Conservation (phyloP, 2,329 filamentous ascomycete genomes). For the Cytospora schulzeri region DNA sequence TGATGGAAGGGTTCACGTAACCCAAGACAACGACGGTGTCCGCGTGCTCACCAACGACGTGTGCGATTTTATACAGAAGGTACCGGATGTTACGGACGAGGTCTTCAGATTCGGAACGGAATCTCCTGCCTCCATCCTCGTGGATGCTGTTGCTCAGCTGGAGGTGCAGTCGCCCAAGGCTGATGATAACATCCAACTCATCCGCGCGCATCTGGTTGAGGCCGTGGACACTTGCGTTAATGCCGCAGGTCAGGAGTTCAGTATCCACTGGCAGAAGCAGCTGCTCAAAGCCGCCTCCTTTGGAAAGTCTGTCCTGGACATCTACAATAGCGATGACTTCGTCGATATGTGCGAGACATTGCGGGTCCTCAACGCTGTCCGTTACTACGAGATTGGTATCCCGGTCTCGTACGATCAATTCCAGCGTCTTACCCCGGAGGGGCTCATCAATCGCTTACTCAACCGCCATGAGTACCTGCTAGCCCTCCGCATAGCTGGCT, state of each 20-base stretch:
- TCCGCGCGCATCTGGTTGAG: constrained; percentile 82
- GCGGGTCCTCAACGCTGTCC: constrained; percentile 87
- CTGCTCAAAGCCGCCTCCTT: constrained; percentile 96
- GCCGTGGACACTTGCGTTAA: constrained; percentile 93
- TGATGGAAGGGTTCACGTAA: constrained; percentile 84
- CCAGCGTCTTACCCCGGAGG: constrained; percentile 84
- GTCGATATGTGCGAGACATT: constrained; percentile 97
- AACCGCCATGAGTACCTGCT: constrained; percentile 90
- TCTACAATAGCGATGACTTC: constrained; percentile 98
- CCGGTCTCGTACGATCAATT: constrained; percentile 94
- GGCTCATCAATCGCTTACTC: constrained; percentile 81
- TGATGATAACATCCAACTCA: constrained; percentile 95
- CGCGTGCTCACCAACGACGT: constrained; percentile 86
- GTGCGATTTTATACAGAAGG: constrained; percentile 97
- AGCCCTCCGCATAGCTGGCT: constrained; percentile 84
- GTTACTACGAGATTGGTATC: constrained; percentile 88
- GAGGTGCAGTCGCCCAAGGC: constrained; percentile 95
- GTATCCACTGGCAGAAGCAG: constrained; percentile 89
- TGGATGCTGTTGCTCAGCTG: constrained; percentile 89
- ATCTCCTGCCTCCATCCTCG: constrained; percentile 85
- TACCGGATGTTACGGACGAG: constrained; percentile 82
- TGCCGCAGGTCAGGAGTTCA: constrained; percentile 90
- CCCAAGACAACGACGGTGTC: constrained; percentile 83
- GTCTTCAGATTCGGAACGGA: constrained; percentile 89
- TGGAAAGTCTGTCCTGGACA: constrained; percentile 93